Base-by-base conservation (phyloP, 148 eudicot species). In the Camellia granthamiana region DNA sequence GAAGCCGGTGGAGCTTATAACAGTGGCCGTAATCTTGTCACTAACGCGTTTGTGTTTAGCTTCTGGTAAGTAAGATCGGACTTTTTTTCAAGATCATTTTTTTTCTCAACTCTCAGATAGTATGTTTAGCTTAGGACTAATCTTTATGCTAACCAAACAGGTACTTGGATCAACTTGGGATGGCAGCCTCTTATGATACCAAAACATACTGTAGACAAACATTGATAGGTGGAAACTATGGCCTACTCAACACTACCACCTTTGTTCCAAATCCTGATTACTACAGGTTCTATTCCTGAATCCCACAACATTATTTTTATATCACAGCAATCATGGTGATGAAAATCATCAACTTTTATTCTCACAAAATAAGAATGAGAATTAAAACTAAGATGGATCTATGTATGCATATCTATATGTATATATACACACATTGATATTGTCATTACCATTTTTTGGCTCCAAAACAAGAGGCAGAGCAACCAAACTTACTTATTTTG, bases 141-240 rank as follows among this genome's bases (percentile, higher is more conserved):
- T 7, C 52, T n/a, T 13, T 14, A 55, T 64, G 19, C 2, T 44
- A 4, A 72, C 58, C 18, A 70, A 66, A 44, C 86, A 93, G 97
- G 97, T 94, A 94, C 82, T 73, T 94, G 73, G 98, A 94, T 84
- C 98, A 94, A 88, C 86, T 93, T 59, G 97, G 95, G 68, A 89
- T 93, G 97, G 81, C 97, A 52, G 76, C 97, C 47, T 77, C 88
- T 59, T 91, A 83, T 62, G 89, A 87, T 52, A 88, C 95, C 11
- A 91, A 88, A 84, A 87, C 93, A 51, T 93, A 90, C 78, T 93
- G 97, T 72, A 90, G 97, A 87, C 97, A 93, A 78, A 78, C 88
- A 15, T 75, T 93, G 75, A 80, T 93, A 16, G 97, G 97, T 8
- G 97, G 95, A 65, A 93, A 91, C 78, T 93, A 93, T 78, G 95